These are phyloP conservation scores for Candida sonorensis DNA, from an alignment of 805 yeast genomes.

Conservation along the genomic window DNA sequence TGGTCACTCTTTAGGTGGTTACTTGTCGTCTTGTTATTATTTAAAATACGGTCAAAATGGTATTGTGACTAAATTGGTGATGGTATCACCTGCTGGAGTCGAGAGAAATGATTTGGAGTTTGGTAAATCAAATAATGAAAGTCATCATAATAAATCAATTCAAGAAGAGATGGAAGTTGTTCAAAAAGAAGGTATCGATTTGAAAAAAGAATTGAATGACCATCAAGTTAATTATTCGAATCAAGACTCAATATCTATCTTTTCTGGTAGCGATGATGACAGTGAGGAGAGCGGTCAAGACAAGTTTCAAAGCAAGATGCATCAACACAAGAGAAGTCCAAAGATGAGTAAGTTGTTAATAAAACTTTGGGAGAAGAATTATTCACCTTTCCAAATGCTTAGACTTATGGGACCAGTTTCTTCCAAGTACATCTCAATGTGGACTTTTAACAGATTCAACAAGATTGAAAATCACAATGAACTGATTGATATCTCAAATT, in stretches of 20 bases:
- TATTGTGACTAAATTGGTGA: constrained; percentile 43
- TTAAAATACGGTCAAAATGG: constrained; percentile 43
- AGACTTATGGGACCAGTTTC: constrained; percentile 48
- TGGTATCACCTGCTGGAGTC: constrained; percentile 74
- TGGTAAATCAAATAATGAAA: background rate
- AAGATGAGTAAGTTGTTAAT: constrained; percentile 29
- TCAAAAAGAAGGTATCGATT: constrained; percentile 22
- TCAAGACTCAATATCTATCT: constrained; percentile 6
- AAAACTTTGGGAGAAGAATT: constrained; percentile 45
- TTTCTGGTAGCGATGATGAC: constrained; percentile 9
- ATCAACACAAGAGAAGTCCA: constrained; percentile 29
- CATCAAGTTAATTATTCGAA: background rate
- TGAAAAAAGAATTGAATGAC: constrained; percentile 22
- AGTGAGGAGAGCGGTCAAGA: constrained; percentile 3
- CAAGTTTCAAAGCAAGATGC: too few relatives aligned
- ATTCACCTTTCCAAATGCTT: constrained; percentile 48
- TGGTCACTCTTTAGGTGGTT: constrained; percentile 80
- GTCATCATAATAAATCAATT: constrained; percentile 4
- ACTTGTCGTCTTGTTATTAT: constrained; percentile 61
- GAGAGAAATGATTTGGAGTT: constrained; percentile 54
- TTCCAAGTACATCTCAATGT: constrained; percentile 41
- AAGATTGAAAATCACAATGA: constrained; percentile 21
- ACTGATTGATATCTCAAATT: constrained; percentile 41
- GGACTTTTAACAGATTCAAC: constrained; percentile 48
- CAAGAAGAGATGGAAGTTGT: constrained; percentile 15